Percentiles rank a stretch among this genome's conserved stretches.
Evolutionary conservation across 768 basidiomycete genomes (phyloP).

Genomic region (Mycena venus): DNA sequence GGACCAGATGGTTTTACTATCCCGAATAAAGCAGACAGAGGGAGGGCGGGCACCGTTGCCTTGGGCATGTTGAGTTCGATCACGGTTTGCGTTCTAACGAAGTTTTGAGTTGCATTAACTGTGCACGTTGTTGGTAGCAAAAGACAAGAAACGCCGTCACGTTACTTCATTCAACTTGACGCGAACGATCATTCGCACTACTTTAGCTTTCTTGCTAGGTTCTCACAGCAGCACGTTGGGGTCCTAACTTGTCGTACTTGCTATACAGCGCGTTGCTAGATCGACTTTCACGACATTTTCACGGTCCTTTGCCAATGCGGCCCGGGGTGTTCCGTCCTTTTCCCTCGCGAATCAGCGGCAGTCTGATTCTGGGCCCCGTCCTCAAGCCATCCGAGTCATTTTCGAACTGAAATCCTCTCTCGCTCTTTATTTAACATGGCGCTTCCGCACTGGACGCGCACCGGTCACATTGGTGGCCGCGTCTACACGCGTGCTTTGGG

Average conservation of each 20-base stretch:
- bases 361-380: no score
- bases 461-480: neutral
- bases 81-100: neutral
- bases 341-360: neutral
- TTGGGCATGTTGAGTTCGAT: conserved; percentile 73
- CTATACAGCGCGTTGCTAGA: no score
- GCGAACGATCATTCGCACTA: no score
- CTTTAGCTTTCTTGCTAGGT: no score
- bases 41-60: conserved; percentile 62
- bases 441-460: conserved; percentile 15
- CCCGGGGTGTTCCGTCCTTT: neutral
- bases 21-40: conserved; percentile 88
- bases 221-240: no score
- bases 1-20: conserved; percentile 87
- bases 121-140: no score
- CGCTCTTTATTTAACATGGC: neutral
- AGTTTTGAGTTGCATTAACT: no score
- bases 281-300: no score
- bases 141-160: no score
- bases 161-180: no score
- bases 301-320: neutral
- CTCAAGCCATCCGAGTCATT: no score
- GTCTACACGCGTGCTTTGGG: conserved; percentile 57
- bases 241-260: no score
- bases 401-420: neutral